Conservation (phyloP, 108 stramenopile genomes). For the Conticribra weissflogii region DNA sequence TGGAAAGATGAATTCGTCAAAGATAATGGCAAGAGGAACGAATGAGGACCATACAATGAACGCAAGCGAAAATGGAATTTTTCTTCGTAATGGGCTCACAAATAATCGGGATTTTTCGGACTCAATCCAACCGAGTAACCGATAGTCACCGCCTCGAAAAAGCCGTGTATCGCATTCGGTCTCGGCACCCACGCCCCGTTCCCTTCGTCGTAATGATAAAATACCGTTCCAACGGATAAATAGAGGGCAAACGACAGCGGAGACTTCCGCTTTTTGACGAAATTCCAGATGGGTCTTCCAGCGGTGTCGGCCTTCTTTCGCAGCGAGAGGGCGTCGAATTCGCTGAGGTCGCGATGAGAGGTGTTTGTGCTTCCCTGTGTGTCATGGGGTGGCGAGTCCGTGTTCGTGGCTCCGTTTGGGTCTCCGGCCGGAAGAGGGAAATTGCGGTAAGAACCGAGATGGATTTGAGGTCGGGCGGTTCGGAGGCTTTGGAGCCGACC, state of each 20-base stretch:
- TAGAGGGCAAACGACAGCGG: conserved; percentile 13
- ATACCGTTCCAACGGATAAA: conserved; percentile 17
- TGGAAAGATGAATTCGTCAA: neutral
- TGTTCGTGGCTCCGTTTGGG: neutral
- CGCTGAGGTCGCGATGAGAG: neutral
- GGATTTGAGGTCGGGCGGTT: neutral
- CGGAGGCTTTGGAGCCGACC: conserved; percentile 5
- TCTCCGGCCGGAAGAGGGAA: neutral
- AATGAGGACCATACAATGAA: too few species aligned
- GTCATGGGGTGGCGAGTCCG: neutral
- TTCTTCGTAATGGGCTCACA: conserved; percentile 6
- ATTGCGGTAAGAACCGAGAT: neutral
- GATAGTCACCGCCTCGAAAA: conserved; percentile 37
- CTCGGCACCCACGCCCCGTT: neutral
- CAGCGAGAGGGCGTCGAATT: conserved; percentile 6
- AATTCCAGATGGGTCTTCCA: neutral
- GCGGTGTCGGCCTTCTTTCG: conserved; percentile 1
- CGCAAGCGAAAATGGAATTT: too few species aligned
- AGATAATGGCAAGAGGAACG: too few species aligned
- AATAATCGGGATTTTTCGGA: conserved; percentile 21
- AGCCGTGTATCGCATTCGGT: neutral
- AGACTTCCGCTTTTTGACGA: neutral
- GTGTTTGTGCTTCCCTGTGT: neutral
- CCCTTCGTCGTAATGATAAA: conserved; percentile 16
- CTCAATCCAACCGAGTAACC: conserved; percentile 34